phyloP scores from a whole-genome alignment of 179 eudicot genomes.

The Vitellaria paradoxa region DNA sequence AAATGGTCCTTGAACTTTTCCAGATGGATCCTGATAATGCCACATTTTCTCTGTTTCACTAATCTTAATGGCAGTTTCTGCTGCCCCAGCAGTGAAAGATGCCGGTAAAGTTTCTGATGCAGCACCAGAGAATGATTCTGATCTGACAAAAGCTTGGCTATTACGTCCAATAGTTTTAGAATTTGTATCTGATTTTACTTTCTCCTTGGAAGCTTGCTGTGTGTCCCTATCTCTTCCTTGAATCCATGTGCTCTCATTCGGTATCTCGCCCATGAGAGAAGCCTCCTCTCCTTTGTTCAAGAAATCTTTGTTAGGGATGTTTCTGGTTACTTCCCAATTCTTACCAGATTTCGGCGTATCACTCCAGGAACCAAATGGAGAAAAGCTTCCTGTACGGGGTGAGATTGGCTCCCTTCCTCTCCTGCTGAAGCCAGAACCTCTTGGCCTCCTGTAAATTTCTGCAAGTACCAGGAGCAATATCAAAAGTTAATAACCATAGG shows the following conservation, averaged over 20 bases:
- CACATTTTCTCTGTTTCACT: slow-evolving; percentile 76
- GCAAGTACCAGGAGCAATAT: slow-evolving; percentile 24
- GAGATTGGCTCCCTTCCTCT: slow-evolving; percentile 61
- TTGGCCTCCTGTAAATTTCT: slow-evolving; percentile 46
- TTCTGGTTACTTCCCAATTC: slow-evolving; percentile 51
- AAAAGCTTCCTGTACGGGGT: slow-evolving; percentile 57
- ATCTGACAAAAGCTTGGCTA: slow-evolving; percentile 29
- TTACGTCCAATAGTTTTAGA: slow-evolving; percentile 25
- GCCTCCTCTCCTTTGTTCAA: slow-evolving; percentile 50
- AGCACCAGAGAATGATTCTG: slow-evolving; percentile 34
- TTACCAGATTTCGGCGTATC: slow-evolving; percentile 46
- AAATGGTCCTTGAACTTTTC: slow-evolving; percentile 95
- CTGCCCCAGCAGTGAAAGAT: slow-evolving; percentile 29
- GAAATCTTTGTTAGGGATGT: slow-evolving; percentile 39
- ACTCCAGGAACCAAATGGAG: slow-evolving; percentile 61
- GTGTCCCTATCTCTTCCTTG: slow-evolving; percentile 39
- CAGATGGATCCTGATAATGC: slow-evolving; percentile 89
- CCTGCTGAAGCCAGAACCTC: slow-evolving; percentile 55
- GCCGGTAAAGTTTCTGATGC: slow-evolving; percentile 38
- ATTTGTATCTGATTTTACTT: slow-evolving; percentile 32
- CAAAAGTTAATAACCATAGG: background rate
- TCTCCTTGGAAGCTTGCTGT: slow-evolving; percentile 39
- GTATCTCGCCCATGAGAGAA: slow-evolving; percentile 26
- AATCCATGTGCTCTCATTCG: slow-evolving; percentile 44
- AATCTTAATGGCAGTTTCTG: slow-evolving; percentile 39